A percentile compares a stretch with the other conserved stretches of the same genome.
These are phyloP conservation scores for Fraxinus pennsylvanica DNA, from an alignment of 257 asterid genomes.

Conservation along the genomic window DNA sequence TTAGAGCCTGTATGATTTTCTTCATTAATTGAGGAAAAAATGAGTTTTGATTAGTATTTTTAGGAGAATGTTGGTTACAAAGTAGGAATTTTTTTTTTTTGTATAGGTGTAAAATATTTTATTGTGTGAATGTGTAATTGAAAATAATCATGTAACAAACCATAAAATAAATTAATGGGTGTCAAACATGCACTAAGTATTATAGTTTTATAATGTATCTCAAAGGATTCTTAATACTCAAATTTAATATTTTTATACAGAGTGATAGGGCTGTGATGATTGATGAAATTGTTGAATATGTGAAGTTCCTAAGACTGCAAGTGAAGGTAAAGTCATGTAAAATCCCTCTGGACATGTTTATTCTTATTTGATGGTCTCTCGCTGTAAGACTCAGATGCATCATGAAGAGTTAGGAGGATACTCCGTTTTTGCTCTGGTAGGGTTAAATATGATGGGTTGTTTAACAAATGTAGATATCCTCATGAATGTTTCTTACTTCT, in stretches of 20 bases:
- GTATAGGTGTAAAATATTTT: too few species aligned
- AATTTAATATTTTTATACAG: slow-evolving; percentile 42
- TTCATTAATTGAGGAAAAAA: too few species aligned
- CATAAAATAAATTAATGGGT: too few species aligned
- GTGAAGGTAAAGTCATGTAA: slow-evolving; percentile 64
- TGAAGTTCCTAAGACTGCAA: slow-evolving; percentile 93
- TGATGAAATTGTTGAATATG: slow-evolving; percentile 94
- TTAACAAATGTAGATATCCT: slow-evolving; percentile 9
- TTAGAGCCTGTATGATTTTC: too few species aligned
- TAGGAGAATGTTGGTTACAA: too few species aligned
- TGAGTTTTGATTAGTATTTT: too few species aligned
- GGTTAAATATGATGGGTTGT: background rate
- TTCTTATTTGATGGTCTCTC: background rate
- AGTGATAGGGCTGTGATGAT: slow-evolving; percentile 98
- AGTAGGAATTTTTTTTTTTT: too few species aligned
- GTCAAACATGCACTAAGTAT: background rate
- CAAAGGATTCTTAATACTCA: slow-evolving; percentile 9
- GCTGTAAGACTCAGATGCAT: slow-evolving; percentile 5
- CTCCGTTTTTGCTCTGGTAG: slow-evolving; percentile 4
- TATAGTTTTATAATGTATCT: background rate
- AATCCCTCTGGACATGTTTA: slow-evolving; percentile 1
- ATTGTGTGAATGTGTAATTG: too few species aligned
- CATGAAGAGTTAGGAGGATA: background rate
- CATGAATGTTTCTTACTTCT: background rate
- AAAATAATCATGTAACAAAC: too few species aligned